A percentile compares a stretch with the other conserved stretches of the same genome.
Evolutionary conservation across 2,329 filamentous ascomycete genomes (phyloP).

Genomic region (Fusarium papillatum): DNA sequence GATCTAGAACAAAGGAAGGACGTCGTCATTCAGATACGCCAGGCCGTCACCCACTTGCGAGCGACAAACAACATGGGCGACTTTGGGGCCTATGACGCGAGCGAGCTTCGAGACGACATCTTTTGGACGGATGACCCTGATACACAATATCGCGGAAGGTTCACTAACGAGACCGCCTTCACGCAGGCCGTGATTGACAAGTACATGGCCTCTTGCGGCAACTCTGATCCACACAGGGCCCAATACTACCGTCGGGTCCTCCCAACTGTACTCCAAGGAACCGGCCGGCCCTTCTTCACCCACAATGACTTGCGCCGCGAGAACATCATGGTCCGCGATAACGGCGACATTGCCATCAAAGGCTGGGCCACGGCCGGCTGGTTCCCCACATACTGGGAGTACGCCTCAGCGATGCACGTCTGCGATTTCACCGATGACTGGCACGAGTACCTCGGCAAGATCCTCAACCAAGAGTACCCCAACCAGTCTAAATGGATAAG

Average conservation of each 20-base stretch:
- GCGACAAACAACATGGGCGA: conserved; percentile 7
- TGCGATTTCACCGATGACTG: conserved; percentile 12
- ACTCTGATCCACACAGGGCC: background rate
- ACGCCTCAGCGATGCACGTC: conserved; percentile 8
- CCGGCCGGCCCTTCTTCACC: conserved; percentile 15
- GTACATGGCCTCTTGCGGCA: background rate
- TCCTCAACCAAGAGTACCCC: conserved; percentile 1
- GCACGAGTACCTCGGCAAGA: conserved; percentile 5
- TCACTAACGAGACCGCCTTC: conserved; percentile 16
- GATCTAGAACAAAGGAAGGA: background rate
- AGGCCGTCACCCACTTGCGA: conserved; percentile 16
- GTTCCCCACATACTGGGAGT: conserved; percentile 30
- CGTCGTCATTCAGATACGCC: conserved; percentile 7
- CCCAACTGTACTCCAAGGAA: conserved; percentile 3
- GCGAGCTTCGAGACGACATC: conserved; percentile 19
- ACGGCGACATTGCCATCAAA: conserved; percentile 8
- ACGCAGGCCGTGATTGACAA: conserved; percentile 5
- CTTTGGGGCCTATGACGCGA: conserved; percentile 23
- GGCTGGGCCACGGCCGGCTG: conserved; percentile 27
- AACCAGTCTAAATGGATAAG: conserved; percentile 1
- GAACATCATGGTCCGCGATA: conserved; percentile 23
- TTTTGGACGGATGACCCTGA: conserved; percentile 17
- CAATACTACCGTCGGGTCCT: conserved; percentile 11
- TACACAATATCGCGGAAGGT: background rate
- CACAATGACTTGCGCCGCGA: conserved; percentile 25